Evolutionary conservation across 352 stramenopile genomes (phyloP), one percentile per base, ranked within the genome.

Genomic region (Nothophytophthora sp.): DNA sequence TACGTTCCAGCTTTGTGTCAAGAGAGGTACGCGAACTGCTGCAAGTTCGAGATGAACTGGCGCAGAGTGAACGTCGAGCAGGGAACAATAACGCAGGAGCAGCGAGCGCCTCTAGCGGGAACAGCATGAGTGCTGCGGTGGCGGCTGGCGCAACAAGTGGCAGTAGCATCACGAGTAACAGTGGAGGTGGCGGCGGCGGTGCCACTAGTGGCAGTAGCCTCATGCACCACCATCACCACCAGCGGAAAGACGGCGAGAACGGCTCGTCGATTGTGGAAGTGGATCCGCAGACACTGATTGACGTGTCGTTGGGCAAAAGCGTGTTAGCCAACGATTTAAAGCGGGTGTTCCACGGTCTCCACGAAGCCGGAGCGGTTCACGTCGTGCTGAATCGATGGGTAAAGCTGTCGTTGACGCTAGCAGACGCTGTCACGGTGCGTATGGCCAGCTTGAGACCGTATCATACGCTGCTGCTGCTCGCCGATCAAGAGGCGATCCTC

Each of bases 381-480:
- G 79, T 96, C 1, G 78, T 90, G 16, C 48, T 96, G 25, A 96
- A 96, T 55, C 73, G 77, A 32, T 96, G 86, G 84, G 78, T 96
- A 15, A 91, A 92, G 55, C 67, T 96, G 15, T 94, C 86, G 24
- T 63, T 96, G 23, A 92, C 86, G 12, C 67, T 96, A 8, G 77
- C 76, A 4, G 79, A 94, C 50, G 59, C 79, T 19, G 78, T 82
- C 1, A 66, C 70, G 11, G 59, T 93, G 13, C 58, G 69, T 32
- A 79, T 86, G 63, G 63, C 73, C 5, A 79, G 70, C 39, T 56
- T 96, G 27, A 75, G 86, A 18, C 86, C 86, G 42, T 96, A 96
- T 46, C 86, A 96, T 38, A 93, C 86, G 20, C 67, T 96, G 23
- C 38, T 94, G 20, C 59, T 96, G 20, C 62, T 94, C 8, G 46